Base-by-base conservation (phyloP, 768 basidiomycete genomes). In the Leccinum barrowsii region DNA sequence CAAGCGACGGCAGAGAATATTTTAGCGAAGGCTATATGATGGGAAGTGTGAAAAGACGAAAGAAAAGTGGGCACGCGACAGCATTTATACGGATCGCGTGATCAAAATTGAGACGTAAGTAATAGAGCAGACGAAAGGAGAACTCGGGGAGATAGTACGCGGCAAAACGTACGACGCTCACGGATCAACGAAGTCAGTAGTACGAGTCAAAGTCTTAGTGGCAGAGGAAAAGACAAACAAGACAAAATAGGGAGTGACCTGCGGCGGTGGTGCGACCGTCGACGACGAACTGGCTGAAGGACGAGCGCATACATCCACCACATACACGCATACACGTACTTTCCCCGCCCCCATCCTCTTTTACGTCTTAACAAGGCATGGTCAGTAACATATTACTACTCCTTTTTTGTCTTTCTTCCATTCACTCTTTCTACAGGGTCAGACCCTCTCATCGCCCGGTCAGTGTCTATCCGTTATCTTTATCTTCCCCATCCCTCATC, bases 381-480 rank as follows among this genome's bases (percentile, higher is more conserved):
- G 72, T 71, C 46, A 59, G 71, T 30, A 17, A 17, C 46, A 32
- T 49, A 11, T n/a, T 24, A 40, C 57, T 49, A 40, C 57, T 49
- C 51, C 48, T 54, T 37, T 59, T 32, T 15, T 4, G n/a, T 32
- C 47, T 46, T 51, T 32, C 55, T 28, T 50, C 52, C 56, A 52
- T 51, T 62, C 55, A 65, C 49, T 7, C 32, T 51, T 35, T 44
- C 49, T 54, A 56, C 46, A 92, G 92, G 92, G 92, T 72, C 92
- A 94, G 85, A 92, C 88, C 4, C 85, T 94, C 50, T 91, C 89
- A 61, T 79, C 83, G 49, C 92, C 92, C 69, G 84, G 90, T 90
- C 62, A 64, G 83, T 77, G 37, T 47, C 50, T 11, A 61, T 52
- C 32, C 32, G 32, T 32, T 32, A 32, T 32, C 44, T 24, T 37